phyloP scores from a whole-genome alignment of 75 land plant species.

The Chamaecyparis obtusa region DNA sequence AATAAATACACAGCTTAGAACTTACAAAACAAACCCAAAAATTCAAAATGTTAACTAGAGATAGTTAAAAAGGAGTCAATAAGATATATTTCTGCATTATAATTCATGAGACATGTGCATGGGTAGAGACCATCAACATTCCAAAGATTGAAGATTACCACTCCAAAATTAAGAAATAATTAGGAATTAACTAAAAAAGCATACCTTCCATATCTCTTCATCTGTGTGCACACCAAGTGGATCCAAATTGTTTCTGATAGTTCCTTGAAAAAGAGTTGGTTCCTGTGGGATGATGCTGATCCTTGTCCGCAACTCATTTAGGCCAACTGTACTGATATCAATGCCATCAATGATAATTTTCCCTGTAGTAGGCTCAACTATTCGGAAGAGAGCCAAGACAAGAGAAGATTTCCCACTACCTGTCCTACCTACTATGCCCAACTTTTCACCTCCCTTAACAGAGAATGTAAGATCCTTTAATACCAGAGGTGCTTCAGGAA shows the following conservation, averaged over 20 bases:
- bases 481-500: constrained; percentile 63
- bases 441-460: constrained; percentile 64
- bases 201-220: constrained; percentile 86
- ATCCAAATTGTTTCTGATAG: constrained; percentile 81
- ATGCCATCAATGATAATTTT: constrained; percentile 67
- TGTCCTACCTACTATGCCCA: constrained; percentile 79
- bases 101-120: not conserved
- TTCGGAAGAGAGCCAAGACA: constrained; percentile 58
- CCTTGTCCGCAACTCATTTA: constrained; percentile 70
- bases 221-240: constrained; percentile 63
- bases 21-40: not conserved
- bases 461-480: constrained; percentile 60
- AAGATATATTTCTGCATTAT: not conserved
- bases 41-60: not conserved
- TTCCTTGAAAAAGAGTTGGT: constrained; percentile 78
- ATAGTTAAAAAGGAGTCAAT: not conserved
- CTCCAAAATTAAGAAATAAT: not conserved
- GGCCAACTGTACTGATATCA: constrained; percentile 62
- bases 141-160: not conserved
- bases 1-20: no score
- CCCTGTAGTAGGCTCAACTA: constrained; percentile 77
- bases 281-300: constrained; percentile 88
- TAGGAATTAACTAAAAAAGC: not conserved
- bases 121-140: not conserved
- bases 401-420: constrained; percentile 81